Conservation (phyloP, 1,139 yeast species). For the Wickerhamiella pararugosa region DNA sequence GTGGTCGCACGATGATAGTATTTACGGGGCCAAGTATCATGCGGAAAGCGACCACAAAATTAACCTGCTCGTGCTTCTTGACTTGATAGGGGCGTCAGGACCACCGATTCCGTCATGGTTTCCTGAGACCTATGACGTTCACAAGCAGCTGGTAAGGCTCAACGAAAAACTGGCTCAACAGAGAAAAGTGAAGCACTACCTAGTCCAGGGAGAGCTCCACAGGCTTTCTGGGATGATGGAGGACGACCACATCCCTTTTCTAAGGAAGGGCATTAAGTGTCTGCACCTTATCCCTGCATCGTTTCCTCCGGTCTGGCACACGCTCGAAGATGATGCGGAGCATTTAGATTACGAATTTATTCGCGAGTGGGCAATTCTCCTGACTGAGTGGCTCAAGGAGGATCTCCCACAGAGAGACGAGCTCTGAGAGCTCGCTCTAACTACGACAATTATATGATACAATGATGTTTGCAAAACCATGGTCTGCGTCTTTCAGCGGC, state of each 20-base stretch:
- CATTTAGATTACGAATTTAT: slow-evolving; percentile 23
- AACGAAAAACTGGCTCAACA: slow-evolving; percentile 9
- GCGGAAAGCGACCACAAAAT: slow-evolving; percentile 21
- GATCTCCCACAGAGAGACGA: slow-evolving; percentile 10
- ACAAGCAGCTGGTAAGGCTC: slow-evolving; percentile 23
- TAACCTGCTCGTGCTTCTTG: slow-evolving; percentile 30
- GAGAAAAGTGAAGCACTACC: slow-evolving; percentile 1
- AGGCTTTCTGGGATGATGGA: slow-evolving; percentile 25
- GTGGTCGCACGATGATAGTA: slow-evolving; percentile 38
- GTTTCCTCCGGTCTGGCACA: slow-evolving; percentile 42
- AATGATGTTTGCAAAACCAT: no score
- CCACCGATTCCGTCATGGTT: slow-evolving; percentile 34
- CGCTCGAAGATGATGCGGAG: slow-evolving; percentile 26
- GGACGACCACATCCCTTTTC: slow-evolving; percentile 43
- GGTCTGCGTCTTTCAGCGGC: no score
- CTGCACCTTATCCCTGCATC: slow-evolving; percentile 37
- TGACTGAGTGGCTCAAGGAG: slow-evolving; percentile 25
- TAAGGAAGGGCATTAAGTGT: slow-evolving; percentile 31
- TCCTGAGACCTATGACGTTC: slow-evolving; percentile 28
- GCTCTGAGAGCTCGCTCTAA: no score
- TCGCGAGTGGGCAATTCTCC: slow-evolving; percentile 25
- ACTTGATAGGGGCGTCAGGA: slow-evolving; percentile 32
- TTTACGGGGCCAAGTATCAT: slow-evolving; percentile 39
- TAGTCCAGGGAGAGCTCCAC: slow-evolving; percentile 11
- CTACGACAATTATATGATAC: no score